Evolutionary conservation across 805 yeast species (phyloP), one percentile per base, ranked within the genome.

Genomic region (Tetrapisispora namnaoensis): DNA sequence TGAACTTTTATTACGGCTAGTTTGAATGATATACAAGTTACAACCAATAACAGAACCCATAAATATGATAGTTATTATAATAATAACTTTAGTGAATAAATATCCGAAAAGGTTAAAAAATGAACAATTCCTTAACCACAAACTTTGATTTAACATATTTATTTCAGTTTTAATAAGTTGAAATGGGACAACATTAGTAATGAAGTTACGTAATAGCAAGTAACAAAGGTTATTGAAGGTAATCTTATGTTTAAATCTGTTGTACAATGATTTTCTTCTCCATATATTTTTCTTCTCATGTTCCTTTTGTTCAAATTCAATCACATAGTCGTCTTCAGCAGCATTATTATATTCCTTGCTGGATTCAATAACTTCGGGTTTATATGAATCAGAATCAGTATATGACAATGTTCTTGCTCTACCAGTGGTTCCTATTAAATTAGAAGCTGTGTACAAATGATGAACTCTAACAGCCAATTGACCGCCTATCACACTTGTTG

Each of bases 61-160:
- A 3, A 27, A 37, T 11, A 45, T 5, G 18, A 39, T 34, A 17
- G 37, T 6, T 8, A 17, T 13, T 9, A 39, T 32, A 6, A 45
- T 38, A n/a, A 39, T 9, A 32, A 80, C 72, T 4, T 88, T 83
- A 27, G 79, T 68, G 21, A 83, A 72, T 21, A 88, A 68, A 60
- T 86, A 87, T 2, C 95, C 93, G 64, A 84, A 87, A 76, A 81
- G 77, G 69, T 81, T 84, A 65, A 84, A 85, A 58, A 80, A 85
- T 2, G 90, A 78, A 0, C 89, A 78, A 63, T 83, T 83, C 58
- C 85, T 89, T 50, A 82, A 69, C 91, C 95, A 86, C 11, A 86
- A 20, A 20, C 32, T 42, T 70, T 1, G 90, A 78, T 62, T 85
- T 79, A 69, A 84, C 80, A 28, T 86, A 74, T 62, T 80, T 83